Base-by-base conservation (phyloP, 2,329 filamentous ascomycete genomes). In the Chalara sp. region DNA sequence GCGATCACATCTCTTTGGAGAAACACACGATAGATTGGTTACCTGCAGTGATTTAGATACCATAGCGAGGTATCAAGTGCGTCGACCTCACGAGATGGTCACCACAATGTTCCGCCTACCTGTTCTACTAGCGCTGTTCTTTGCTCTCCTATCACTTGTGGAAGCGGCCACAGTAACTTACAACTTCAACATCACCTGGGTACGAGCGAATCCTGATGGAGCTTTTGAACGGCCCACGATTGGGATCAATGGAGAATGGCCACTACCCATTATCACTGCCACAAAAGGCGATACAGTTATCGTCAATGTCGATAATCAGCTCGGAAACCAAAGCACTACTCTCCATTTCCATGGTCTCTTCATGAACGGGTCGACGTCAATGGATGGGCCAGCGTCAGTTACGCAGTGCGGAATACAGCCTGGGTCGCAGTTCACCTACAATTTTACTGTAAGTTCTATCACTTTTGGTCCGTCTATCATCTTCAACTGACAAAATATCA, bases 201-300 rank as follows among this genome's bases (percentile, higher is more conserved):
- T 88, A 8, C 77, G 69, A 41, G 79, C 83, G 33, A 85, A 87
- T 44, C 88, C 87, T 0, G 87, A 92, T 69, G 83, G 82, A 28
- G 71, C 75, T 6, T 76, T 76, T 53, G 72, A 78, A 39, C 76
- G 87, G 32, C 76, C 81, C n/a, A 78, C 79, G 4, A 87, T 92
- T 63, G 86, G 85, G 44, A 85, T 93, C 70, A 92, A 93, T 61
- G 80, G 79, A 5, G 66, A 83, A 69, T 89, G 87, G 84, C 88
- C 87, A 1, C 76, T 86, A 48, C 87, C 88, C 1, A 67, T 69
- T 30, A 83, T 89, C 51, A 74, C 78, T 47, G 83, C 78, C 37
- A 76, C 75, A 45, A 70, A 82, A 46, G 84, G 84, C 51, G 84
- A 88, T 51, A 56, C 54, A 32, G 68, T 83, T 5, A 61, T 68